phyloP scores from a whole-genome alignment of 2,329 filamentous ascomycete species.

The Elsinoe ampelina region DNA sequence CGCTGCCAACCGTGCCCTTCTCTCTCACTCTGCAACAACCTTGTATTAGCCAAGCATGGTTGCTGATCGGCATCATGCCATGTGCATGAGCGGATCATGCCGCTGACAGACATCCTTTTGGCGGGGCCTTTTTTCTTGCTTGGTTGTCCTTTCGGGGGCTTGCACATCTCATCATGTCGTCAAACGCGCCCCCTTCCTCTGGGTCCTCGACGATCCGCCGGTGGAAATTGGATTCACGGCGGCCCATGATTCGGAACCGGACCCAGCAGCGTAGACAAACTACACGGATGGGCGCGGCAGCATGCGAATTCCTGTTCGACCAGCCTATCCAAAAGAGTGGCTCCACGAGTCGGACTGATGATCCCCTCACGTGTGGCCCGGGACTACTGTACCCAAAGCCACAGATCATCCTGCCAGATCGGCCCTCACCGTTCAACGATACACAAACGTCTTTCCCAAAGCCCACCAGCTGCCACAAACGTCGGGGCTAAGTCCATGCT shows the following conservation, averaged over 20 bases:
- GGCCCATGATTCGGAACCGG: slow-evolving; percentile 1
- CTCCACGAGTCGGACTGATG: slow-evolving; percentile 3
- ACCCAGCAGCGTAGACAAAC: slow-evolving; percentile 3
- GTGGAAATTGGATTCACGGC: slow-evolving; percentile 4
- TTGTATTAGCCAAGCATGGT: slow-evolving; percentile 11
- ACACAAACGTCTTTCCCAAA: neutral
- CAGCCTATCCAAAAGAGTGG: neutral
- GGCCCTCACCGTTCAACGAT: slow-evolving; percentile 2
- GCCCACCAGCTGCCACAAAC: slow-evolving; percentile 9
- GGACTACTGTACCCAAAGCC: slow-evolving; percentile 7
- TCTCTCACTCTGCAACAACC: slow-evolving; percentile 11
- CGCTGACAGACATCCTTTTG: neutral
- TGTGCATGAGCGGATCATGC: slow-evolving; percentile 5
- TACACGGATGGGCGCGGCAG: slow-evolving; percentile 4
- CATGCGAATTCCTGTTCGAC: neutral
- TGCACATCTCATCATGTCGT: neutral
- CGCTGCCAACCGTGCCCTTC: slow-evolving; percentile 6
- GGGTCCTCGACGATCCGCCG: neutral
- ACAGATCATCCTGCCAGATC: slow-evolving; percentile 11
- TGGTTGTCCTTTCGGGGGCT: neutral
- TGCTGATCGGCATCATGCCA: slow-evolving; percentile 7
- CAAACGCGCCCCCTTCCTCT: neutral
- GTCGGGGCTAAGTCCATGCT: slow-evolving; percentile 7
- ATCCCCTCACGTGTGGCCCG: slow-evolving; percentile 7
- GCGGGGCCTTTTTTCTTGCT: neutral